Evolutionary conservation across 139 green algal species (phyloP).

Genomic region (Tetraselmis chui): DNA sequence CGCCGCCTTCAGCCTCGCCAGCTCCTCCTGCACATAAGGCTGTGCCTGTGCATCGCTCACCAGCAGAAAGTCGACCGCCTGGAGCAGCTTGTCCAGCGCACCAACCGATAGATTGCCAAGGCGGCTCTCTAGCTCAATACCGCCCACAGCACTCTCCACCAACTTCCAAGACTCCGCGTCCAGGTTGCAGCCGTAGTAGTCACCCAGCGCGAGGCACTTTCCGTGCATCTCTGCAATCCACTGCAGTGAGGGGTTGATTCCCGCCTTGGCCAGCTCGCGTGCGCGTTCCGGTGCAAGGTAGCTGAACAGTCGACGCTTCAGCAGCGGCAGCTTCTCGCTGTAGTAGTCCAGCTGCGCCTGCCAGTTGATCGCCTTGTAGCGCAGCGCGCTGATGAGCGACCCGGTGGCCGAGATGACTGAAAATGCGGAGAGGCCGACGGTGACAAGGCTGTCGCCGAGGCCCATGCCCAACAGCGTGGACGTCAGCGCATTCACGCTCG

Average conservation of each 20-base stretch:
- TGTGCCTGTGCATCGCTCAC: neutral
- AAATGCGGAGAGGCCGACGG: neutral
- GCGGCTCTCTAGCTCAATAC: no score
- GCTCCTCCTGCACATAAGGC: neutral
- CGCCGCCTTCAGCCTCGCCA: neutral
- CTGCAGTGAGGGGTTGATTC: neutral
- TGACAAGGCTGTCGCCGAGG: neutral
- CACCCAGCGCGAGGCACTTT: neutral
- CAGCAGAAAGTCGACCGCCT: neutral
- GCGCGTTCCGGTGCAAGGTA: neutral
- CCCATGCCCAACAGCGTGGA: neutral
- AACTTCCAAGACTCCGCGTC: neutral
- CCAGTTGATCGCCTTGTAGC: neutral
- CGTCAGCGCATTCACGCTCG: neutral
- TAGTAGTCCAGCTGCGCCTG: neutral
- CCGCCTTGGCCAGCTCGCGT: neutral
- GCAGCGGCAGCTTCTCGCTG: neutral
- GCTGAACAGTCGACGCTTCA: neutral
- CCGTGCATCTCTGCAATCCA: neutral
- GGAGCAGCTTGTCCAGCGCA: neutral
- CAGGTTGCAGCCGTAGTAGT: neutral
- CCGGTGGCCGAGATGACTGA: neutral
- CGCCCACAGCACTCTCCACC: no score
- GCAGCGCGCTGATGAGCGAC: neutral
- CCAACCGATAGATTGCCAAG: no score